Conservation (phyloP, 352 stramenopile genomes). For the Globisporangium carolinianum region DNA sequence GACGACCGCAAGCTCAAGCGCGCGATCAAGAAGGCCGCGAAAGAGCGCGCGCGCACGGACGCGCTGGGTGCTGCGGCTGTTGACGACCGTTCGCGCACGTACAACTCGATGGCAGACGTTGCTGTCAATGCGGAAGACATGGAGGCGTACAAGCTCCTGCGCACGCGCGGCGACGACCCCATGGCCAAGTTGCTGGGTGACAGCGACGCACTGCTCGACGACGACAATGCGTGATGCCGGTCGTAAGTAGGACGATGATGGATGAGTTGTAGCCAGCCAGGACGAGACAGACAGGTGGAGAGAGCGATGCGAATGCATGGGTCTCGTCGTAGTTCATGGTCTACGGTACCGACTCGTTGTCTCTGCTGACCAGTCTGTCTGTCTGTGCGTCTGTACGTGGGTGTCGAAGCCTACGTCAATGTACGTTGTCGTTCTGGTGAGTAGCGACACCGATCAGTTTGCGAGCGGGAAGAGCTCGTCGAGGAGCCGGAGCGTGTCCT, state of each 20-base stretch:
- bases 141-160: slow-evolving; percentile 93
- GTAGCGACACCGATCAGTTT: background rate
- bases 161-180: slow-evolving; percentile 85
- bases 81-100: slow-evolving; percentile 90
- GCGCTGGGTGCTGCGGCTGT: too few relatives aligned
- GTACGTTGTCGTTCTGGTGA: too few relatives aligned
- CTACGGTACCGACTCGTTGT: too few relatives aligned
- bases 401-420: too few relatives aligned
- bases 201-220: slow-evolving; percentile 36
- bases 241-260: background rate
- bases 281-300: background rate
- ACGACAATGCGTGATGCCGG: background rate
- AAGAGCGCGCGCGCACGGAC: slow-evolving; percentile 49
- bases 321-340: too few relatives aligned
- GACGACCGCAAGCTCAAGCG: slow-evolving; percentile 85
- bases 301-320: background rate
- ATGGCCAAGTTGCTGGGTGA: slow-evolving; percentile 90
- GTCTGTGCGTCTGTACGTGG: too few relatives aligned
- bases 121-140: slow-evolving; percentile 95
- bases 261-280: background rate
- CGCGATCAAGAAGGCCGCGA: slow-evolving; percentile 68
- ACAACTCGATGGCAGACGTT: slow-evolving; percentile 89
- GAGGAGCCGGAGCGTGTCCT: slow-evolving; percentile 96
- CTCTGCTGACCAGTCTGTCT: too few relatives aligned
- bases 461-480: slow-evolving; percentile 93